phyloP scores from a whole-genome alignment of 768 basidiomycete genomes.

The Lepiota venenata region DNA sequence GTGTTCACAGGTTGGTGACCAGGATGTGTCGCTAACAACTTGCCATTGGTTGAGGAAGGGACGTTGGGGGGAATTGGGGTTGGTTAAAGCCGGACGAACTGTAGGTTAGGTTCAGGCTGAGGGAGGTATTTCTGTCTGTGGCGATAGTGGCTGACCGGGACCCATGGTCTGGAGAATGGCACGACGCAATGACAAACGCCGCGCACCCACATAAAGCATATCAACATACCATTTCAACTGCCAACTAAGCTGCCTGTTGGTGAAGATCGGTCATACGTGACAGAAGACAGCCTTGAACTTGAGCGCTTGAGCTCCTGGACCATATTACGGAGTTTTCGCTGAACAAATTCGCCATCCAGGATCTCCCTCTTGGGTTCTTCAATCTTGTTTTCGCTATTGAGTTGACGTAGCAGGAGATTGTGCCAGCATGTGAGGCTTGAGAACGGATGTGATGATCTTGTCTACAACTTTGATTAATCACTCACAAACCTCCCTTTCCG shows the following conservation, averaged over 20 bases:
- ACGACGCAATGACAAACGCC: no score
- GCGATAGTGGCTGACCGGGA: conserved; percentile 43
- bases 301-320: conserved; percentile 92
- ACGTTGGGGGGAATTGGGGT: neutral
- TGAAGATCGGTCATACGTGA: conserved; percentile 79
- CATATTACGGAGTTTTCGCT: conserved; percentile 86
- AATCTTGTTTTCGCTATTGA: conserved; percentile 49
- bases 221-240: no score
- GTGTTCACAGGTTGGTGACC: conserved; percentile 59
- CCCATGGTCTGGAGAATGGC: no score
- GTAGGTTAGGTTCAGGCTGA: conserved; percentile 50
- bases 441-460: no score
- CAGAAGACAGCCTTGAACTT: conserved; percentile 93
- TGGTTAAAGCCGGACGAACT: conserved; percentile 28
- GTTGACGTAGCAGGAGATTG: no score
- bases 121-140: conserved; percentile 28
- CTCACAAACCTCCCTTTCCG: neutral
- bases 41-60: neutral
- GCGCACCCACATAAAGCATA: no score
- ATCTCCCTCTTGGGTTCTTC: conserved; percentile 67
- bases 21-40: conserved; percentile 51
- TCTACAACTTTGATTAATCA: conserved; percentile 22
- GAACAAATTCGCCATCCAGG: conserved; percentile 71
- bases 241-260: no score
- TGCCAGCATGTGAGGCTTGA: no score